Percentiles rank a stretch among this genome's conserved stretches.
Conservation (phyloP, 2,329 filamentous ascomycete species). For the Apiospora kogelbergensis region DNA sequence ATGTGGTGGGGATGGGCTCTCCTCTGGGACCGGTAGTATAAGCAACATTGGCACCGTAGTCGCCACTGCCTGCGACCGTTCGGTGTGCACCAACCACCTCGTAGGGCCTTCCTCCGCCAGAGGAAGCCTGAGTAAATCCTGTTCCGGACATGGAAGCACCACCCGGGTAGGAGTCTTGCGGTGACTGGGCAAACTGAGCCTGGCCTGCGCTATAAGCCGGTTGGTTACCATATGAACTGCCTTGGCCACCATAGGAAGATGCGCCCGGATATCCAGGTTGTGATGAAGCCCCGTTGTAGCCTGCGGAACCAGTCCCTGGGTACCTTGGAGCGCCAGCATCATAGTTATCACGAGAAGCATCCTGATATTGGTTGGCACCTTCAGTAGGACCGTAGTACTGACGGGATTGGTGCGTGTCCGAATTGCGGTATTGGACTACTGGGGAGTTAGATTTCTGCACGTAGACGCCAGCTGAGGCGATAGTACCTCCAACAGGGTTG, state of each 20-base stretch:
- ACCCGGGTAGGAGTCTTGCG: constrained; percentile 26
- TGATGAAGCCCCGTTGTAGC: constrained; percentile 47
- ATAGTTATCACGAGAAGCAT: constrained; percentile 38
- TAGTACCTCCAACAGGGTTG: constrained; percentile 58
- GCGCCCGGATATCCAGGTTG: constrained; percentile 28
- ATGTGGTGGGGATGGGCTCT: neutral
- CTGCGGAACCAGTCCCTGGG: constrained; percentile 49
- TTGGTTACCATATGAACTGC: constrained; percentile 27
- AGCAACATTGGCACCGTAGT: constrained; percentile 3
- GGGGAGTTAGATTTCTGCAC: constrained; percentile 60
- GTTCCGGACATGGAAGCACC: constrained; percentile 21
- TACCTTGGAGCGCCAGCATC: constrained; percentile 45
- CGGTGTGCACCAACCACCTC: constrained; percentile 29
- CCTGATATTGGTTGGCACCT: constrained; percentile 26
- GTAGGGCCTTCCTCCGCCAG: constrained; percentile 27
- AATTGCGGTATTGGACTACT: constrained; percentile 58
- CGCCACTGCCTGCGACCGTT: constrained; percentile 17
- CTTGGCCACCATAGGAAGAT: constrained; percentile 29
- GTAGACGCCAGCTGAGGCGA: constrained; percentile 50
- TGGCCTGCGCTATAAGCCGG: constrained; percentile 27
- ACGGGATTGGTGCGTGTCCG: constrained; percentile 46
- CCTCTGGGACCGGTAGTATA: neutral
- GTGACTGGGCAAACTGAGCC: constrained; percentile 26
- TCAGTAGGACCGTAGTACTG: constrained; percentile 49
- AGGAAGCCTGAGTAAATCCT: constrained; percentile 28